Evolutionary conservation across 2,329 filamentous ascomycete species (phyloP), one percentile per base, ranked within the genome.

Genomic region (Furcasterigmium furcatum): DNA sequence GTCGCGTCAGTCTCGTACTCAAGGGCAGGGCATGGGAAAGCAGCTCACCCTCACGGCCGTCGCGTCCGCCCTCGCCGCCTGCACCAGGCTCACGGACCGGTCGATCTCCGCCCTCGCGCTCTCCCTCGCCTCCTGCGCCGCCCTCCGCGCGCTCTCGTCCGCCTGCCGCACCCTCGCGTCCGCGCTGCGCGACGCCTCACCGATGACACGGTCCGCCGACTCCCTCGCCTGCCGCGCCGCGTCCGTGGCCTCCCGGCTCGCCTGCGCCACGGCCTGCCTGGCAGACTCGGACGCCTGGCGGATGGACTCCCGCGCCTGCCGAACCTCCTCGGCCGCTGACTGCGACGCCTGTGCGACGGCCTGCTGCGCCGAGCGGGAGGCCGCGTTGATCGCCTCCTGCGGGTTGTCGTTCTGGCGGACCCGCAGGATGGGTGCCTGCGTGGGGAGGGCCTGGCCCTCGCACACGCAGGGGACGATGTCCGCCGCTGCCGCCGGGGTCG

Each of bases 1-100:
- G n/a, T 5, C 10, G 39, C 36, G 22, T 42, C 24, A 24, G 19
- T 22, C 20, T n/a, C n/a, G n/a, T n/a, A n/a, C n/a, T n/a, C n/a
- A n/a, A n/a, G 45, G 18, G 21, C 45, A 35, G 22, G 18, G 38
- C 2, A 14, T 8, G 30, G 30, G 13, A 32, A 32, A 19, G 29
- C 16, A 18, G 19, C 58, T 35, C 43, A 63, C 61, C 51, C 58
- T 54, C 7, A 60, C 54, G 7, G 55, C 43, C 2, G 60, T 63
- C 16, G 57, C 62, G 16, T 64, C 60, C 1, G 59, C 61, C 53
- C 62, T 55, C 4, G 59, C 63, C 20, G 53, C 51, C 46, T 56
- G 53, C 14, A 61, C 58, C 44, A 57, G 16, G 34, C 34, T 36
- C n/a, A 36, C 16, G 5, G 34, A 36, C 12, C 34, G 34, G 16